Evolutionary conservation across 768 basidiomycete genomes (phyloP), one percentile per base, ranked within the genome.

Genomic region (Podaxis sp.): DNA sequence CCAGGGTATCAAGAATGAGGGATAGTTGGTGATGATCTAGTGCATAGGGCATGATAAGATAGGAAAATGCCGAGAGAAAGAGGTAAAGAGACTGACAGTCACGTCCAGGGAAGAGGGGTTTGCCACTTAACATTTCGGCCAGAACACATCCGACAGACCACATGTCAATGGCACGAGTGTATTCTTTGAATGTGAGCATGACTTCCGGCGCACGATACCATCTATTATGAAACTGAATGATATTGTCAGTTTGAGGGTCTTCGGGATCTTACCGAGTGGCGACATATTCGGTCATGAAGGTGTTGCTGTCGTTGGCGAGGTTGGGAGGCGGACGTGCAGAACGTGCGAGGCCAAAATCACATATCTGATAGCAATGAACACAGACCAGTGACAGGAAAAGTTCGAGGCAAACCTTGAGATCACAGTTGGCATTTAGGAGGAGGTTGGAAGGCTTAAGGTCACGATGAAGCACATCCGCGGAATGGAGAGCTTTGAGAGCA

Each of bases 181-280:
- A 98, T 77, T 95, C 89, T 69, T 95, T 94, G 79, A 97, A 98
- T 0, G 93, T 96, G 37, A 98, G 82, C 96, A 98, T 98, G 63
- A 98, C 92, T 72, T 98, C 96, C 0, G 96, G 96, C 0, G 96
- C 96, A 32, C 96, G 87, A 71, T 98, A 98, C 96, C 96, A 98
- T 69, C 93, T 88, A 50, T 42, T 21, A n/a, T 42, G 14, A 44
- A 42, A 42, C 18, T 53, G 54, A 61, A 9, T 21, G 25, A 53
- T 11, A n/a, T n/a, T 40, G 18, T 38, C 7, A 35, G 14, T 2
- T 9, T 2, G 11, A 28, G 13, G 18, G 21, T 3, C 6, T 16
- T 7, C 27, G 23, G 37, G 52, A 11, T 36, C 56, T 18, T 61
- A 95, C 83, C 95, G 81, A 13, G 96, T 98, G 1, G 95, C 95